Evolutionary conservation across 148 eudicot species (phyloP).

Genomic region (Salicornia ramosissima): DNA sequence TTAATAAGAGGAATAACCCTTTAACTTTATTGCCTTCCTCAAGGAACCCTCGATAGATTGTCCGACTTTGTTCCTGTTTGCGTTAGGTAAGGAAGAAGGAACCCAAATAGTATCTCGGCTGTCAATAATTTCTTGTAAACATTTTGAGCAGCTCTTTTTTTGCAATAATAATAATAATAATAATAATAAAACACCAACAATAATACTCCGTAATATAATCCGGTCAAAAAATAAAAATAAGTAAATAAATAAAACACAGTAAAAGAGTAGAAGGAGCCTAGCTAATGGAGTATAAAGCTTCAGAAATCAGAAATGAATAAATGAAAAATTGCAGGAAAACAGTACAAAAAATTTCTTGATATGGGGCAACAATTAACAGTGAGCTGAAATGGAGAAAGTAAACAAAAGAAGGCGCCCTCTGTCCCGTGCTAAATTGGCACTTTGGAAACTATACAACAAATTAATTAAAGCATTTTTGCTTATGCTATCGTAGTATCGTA

Average conservation of each 20-base stretch:
- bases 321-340: background rate
- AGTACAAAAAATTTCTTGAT: slow-evolving; percentile 8
- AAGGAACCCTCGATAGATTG: too few species aligned
- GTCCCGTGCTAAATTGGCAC: slow-evolving; percentile 10
- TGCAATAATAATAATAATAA: background rate
- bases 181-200: background rate
- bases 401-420: slow-evolving; percentile 14
- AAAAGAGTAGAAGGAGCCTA: too few species aligned
- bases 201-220: too few species aligned
- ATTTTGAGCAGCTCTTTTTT: too few species aligned
- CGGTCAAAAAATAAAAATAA: background rate
- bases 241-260: background rate
- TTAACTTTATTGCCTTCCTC: too few species aligned
- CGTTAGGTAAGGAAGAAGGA: too few species aligned
- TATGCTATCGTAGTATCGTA: too few species aligned
- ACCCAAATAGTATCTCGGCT: too few species aligned
- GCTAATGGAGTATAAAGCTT: background rate
- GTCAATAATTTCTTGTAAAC: too few species aligned
- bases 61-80: too few species aligned
- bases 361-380: slow-evolving; percentile 22
- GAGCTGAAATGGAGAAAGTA: slow-evolving; percentile 18
- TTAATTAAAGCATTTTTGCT: background rate
- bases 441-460: slow-evolving; percentile 16
- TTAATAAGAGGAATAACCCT: too few species aligned
- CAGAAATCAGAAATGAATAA: background rate